Evolutionary conservation across 805 yeast species (phyloP), one percentile per base, ranked within the genome.

Genomic region (Teunomyces stri): DNA sequence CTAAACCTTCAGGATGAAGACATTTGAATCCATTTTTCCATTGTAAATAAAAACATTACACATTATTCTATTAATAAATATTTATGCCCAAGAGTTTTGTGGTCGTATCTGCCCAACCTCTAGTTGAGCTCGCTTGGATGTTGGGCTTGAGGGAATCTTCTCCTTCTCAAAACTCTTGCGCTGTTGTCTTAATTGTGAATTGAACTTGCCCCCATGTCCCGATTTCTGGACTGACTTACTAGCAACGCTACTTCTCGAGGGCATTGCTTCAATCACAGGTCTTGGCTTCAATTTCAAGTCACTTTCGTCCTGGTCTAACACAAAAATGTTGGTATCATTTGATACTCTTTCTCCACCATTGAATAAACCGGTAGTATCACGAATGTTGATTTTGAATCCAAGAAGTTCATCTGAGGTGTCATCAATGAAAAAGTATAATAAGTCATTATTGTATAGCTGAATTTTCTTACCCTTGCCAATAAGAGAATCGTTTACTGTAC

Each of bases 371-470:
- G 89, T 82, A 1, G 78, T 64, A 54, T 85, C 90, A 44, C 72
- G 69, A 21, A 85, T 69, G 11, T 68, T 61, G 3, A 85, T 78
- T 38, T 62, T 64, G 57, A 80, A 87, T 2, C 82, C 78, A 55
- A 87, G 66, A 43, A 65, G 73, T 37, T 81, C 82, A 10, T 72
- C 65, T 13, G 79, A 69, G 5, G 70, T 68, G 20, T 66, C 75
- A 60, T 89, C 96, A 46, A 77, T 74, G 53, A 89, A 84, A 15
- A 89, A 68, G 56, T 81, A 81, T 4, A 90, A 64, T 28, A 67
- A 71, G 61, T 89, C 96, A 0, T 85, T 85, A 51, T 85, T 73
- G 56, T 72, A 80, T 0, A 91, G 57, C 45, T 80, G 74, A 0
- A 74, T 76, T 55, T 87, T 88, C 28, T 78, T 73, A 2, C 85